Evolutionary conservation across 2,329 filamentous ascomycete species (phyloP).

Genomic region (Phyllosticta citribraziliensis): DNA sequence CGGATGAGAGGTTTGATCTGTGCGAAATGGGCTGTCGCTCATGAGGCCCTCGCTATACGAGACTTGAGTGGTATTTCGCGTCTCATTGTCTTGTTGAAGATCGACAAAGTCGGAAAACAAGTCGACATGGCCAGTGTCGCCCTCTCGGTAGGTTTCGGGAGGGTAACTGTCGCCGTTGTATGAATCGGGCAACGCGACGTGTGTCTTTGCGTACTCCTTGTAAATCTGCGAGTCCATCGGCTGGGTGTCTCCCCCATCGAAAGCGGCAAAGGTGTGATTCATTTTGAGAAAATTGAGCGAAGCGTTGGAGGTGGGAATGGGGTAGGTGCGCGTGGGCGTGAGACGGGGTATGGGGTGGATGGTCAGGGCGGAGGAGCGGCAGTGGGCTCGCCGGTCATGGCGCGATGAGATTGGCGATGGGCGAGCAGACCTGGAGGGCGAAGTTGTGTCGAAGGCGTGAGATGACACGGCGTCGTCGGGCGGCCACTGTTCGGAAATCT

Average conservation of each 20-base stretch:
- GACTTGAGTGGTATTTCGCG: background rate
- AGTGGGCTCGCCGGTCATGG: background rate
- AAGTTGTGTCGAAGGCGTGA: background rate
- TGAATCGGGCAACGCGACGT: background rate
- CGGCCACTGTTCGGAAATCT: background rate
- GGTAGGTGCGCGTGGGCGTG: constrained; percentile 4
- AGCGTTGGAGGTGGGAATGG: background rate
- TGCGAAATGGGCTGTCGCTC: constrained; percentile 1
- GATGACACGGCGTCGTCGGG: background rate
- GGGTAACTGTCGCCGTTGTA: background rate
- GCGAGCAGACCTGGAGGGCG: background rate
- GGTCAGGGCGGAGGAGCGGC: constrained; percentile 2
- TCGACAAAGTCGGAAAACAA: constrained; percentile 17
- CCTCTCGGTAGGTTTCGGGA: constrained; percentile 12
- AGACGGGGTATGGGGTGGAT: constrained; percentile 3
- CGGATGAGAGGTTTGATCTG: background rate
- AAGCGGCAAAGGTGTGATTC: constrained; percentile 28
- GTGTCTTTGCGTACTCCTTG: constrained; percentile 28
- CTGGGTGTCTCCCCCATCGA: constrained; percentile 37
- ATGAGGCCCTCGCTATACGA: background rate
- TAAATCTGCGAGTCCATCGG: constrained; percentile 37
- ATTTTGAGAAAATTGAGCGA: constrained; percentile 15
- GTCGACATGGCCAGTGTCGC: constrained; percentile 23
- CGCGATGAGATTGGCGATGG: background rate
- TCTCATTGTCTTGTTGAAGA: background rate